Base-by-base conservation (phyloP, 192 early-diverging fungal species). In the Coemansia umbellata region DNA sequence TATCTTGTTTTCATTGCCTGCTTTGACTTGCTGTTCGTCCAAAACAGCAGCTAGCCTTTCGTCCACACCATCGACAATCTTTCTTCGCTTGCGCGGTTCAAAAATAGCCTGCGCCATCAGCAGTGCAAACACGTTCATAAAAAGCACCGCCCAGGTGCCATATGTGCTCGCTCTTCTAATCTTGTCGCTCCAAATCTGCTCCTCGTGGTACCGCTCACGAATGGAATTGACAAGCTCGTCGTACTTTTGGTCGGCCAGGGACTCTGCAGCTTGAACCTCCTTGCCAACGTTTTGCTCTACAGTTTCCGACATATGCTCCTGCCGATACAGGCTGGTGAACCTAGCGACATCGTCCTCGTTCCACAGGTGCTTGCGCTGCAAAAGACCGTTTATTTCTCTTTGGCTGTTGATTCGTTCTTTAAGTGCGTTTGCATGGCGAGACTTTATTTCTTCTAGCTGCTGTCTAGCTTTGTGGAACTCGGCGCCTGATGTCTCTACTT, bases 101-200 rank as follows among this genome's bases (percentile, higher is more conserved):
- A 91, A 84, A 37, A 87, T 74, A 1, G 84, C 82, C 45, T 91
- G 89, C 0, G 88, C 85, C 36, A 83, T 49, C 14, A 87, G 66
- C 63, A 88, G 79, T 13, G 86, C 76, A 24, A 85, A 30, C 5
- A 88, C 48, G 44, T 91, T 88, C 31, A 84, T 62, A n/a, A 67
- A 66, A 57, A 85, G 74, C n/a, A 86, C 74, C 18, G 84, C 84
- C 85, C 84, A 88, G 0, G 87, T 88, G 22, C 83, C 86, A 37
- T 89, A 89, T 5, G 85, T 89, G 52, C 78, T 82, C 11, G 84
- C 85, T 10, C 82, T 78, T 13, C 89, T 84, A 43, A 91, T 91
- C 74, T 91, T 91, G 70, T 91, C 89, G 64, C 86, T 87, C 89
- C 89, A 91, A 21, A 91, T 66, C 53, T 91, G 89, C 39, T 91